Percentiles rank a stretch among this genome's conserved stretches.
Evolutionary conservation across 2,329 filamentous ascomycete species (phyloP).

Genomic region (Cercospora canescens): DNA sequence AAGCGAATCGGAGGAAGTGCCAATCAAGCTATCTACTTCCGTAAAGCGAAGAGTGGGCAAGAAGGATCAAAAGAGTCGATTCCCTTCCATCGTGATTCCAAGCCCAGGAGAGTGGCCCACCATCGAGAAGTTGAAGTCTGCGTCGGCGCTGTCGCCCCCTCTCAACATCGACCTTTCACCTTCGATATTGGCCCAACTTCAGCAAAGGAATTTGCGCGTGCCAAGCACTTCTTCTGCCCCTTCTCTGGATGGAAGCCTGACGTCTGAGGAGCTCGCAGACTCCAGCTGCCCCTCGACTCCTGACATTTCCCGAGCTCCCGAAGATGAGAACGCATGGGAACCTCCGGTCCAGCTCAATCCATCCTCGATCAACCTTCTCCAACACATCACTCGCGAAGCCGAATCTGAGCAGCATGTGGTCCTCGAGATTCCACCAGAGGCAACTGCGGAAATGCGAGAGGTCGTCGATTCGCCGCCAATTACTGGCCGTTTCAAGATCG

Average conservation of each 20-base stretch:
- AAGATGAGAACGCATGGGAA: constrained; percentile 65
- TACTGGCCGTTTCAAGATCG: constrained; percentile 46
- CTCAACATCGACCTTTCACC: constrained; percentile 42
- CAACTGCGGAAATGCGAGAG: constrained; percentile 58
- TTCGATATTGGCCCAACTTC: constrained; percentile 67
- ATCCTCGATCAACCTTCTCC: constrained; percentile 76
- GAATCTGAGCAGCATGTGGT: constrained; percentile 35
- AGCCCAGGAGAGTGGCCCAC: constrained; percentile 58
- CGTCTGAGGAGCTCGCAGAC: constrained; percentile 81
- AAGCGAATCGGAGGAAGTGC: constrained; percentile 63
- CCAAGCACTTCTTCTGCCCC: constrained; percentile 79
- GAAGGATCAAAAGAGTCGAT: constrained; percentile 43
- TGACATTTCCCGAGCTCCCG: constrained; percentile 58
- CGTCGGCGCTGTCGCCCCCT: constrained; percentile 48
- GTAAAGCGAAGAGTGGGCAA: constrained; percentile 44
- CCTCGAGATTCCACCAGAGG: constrained; percentile 51
- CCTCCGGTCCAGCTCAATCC: constrained; percentile 64
- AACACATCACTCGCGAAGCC: constrained; percentile 64
- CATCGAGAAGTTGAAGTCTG: constrained; percentile 53
- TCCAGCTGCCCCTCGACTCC: constrained; percentile 86
- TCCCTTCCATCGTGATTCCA: constrained; percentile 61
- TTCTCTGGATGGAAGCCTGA: constrained; percentile 84
- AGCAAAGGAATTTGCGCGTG: constrained; percentile 57
- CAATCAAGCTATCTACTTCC: constrained; percentile 54
- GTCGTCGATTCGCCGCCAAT: constrained; percentile 49